Conservation (phyloP, 768 basidiomycete genomes). For the Lyophyllum atratum region DNA sequence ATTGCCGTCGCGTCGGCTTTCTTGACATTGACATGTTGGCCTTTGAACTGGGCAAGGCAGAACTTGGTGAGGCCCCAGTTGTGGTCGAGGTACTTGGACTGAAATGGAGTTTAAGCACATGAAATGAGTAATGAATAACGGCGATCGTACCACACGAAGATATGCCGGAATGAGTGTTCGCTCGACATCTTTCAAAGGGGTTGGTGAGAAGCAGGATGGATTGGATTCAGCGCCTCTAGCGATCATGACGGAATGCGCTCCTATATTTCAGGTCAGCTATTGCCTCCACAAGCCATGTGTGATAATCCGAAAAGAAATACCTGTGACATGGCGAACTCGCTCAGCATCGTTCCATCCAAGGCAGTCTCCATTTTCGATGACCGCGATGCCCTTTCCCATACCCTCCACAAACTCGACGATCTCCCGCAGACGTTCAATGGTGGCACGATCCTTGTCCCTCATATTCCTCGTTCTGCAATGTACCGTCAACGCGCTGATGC, state of each 20-base stretch:
- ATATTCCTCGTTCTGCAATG: conserved; percentile 94
- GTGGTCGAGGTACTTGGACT: conserved; percentile 78
- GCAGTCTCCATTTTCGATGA: conserved; percentile 95
- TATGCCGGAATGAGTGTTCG: conserved; percentile 70
- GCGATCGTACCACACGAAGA: conserved; percentile 60
- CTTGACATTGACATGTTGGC: conserved; percentile 51
- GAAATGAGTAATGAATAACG: background rate
- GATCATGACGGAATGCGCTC: conserved; percentile 93
- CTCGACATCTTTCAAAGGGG: conserved; percentile 69
- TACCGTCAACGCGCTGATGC: conserved; percentile 87
- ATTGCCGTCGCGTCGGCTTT: conserved; percentile 62
- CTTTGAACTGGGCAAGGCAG: conserved; percentile 82
- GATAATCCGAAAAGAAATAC: conserved; percentile 31
- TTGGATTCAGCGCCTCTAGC: conserved; percentile 94
- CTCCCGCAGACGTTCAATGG: conserved; percentile 76
- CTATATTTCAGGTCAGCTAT: conserved; percentile 31
- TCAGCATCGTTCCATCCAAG: conserved; percentile 76
- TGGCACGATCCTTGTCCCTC: conserved; percentile 79
- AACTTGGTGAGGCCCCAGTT: conserved; percentile 88
- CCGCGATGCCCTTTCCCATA: conserved; percentile 77
- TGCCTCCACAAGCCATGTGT: background rate
- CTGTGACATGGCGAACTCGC: conserved; percentile 73
- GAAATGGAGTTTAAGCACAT: conserved; percentile 1
- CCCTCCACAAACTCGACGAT: conserved; percentile 84
- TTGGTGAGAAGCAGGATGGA: conserved; percentile 80